A percentile compares a stretch with the other conserved stretches of the same genome.
Evolutionary conservation across 169 alveolate genomes (phyloP).

Genomic region (Plasmodium vivax): DNA sequence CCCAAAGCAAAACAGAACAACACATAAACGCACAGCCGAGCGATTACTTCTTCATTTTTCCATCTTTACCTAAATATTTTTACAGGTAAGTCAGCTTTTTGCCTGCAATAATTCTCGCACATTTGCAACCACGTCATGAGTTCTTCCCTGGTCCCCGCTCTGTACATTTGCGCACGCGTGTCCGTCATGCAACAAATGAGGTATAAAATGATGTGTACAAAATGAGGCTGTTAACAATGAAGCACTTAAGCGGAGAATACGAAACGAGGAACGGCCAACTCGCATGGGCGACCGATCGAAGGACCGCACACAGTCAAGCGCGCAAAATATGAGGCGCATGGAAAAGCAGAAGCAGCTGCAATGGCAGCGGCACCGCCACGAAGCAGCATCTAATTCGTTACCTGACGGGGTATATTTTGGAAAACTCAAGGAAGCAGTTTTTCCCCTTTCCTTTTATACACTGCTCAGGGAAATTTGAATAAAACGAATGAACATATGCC

Average conservation of each 20-base stretch:
- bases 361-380: not conserved
- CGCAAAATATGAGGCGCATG: not conserved
- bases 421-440: constrained; percentile 62
- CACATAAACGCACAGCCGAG: not conserved
- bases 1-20: not conserved
- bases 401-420: constrained; percentile 61
- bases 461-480: constrained; percentile 74
- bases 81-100: constrained; percentile 74
- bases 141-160: constrained; percentile 62
- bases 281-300: not conserved
- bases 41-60: not conserved
- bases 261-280: not conserved
- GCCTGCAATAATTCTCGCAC: constrained; percentile 75
- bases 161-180: not conserved
- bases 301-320: not conserved
- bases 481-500: constrained; percentile 60
- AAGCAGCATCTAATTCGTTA: not conserved
- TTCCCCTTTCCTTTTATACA: constrained; percentile 72
- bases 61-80: constrained; percentile 60
- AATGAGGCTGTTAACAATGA: not conserved
- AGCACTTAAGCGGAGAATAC: not conserved
- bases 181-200: not conserved
- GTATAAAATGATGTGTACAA: not conserved
- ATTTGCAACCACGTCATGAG: constrained; percentile 74
- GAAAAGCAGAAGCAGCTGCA: not conserved